Conservation (phyloP, 495 filamentous ascomycete genomes). For the Terfezia boudieri region DNA sequence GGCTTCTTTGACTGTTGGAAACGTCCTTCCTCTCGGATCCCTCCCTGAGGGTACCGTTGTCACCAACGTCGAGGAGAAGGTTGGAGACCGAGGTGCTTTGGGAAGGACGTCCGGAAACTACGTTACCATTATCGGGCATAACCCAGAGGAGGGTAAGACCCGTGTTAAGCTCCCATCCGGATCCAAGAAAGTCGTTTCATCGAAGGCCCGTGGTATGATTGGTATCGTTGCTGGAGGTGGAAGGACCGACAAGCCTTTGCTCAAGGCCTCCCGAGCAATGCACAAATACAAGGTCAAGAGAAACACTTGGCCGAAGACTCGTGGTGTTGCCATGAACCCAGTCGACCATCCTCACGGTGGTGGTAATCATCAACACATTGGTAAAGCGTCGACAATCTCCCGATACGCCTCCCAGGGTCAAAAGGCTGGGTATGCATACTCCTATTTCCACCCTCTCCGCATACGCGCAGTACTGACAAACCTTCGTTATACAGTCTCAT, state of each 20-base stretch:
- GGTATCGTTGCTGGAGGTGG: slow-evolving; percentile 98
- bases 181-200: slow-evolving; percentile 96
- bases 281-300: slow-evolving; percentile 99
- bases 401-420: slow-evolving; percentile 94
- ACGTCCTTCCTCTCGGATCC: slow-evolving; percentile 78
- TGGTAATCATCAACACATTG: slow-evolving; percentile 99
- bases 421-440: slow-evolving; percentile 53
- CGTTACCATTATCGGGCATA: slow-evolving; percentile 95
- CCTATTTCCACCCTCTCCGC: neutral
- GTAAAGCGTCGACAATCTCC: slow-evolving; percentile 98
- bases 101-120: slow-evolving; percentile 98
- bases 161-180: slow-evolving; percentile 96
- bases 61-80: slow-evolving; percentile 97
- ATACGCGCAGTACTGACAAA: neutral
- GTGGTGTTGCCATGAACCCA: slow-evolving; percentile 99
- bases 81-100: slow-evolving; percentile 84
- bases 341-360: slow-evolving; percentile 99
- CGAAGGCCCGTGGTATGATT: slow-evolving; percentile 86
- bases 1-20: slow-evolving; percentile 82
- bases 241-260: slow-evolving; percentile 94
- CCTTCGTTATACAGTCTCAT: slow-evolving; percentile 42
- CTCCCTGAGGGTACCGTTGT: slow-evolving; percentile 97
- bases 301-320: slow-evolving; percentile 99
- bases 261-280: slow-evolving; percentile 97
- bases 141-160: slow-evolving; percentile 97